Base-by-base conservation (phyloP, 2,329 filamentous ascomycete genomes). In the Paradendryphiella salina region DNA sequence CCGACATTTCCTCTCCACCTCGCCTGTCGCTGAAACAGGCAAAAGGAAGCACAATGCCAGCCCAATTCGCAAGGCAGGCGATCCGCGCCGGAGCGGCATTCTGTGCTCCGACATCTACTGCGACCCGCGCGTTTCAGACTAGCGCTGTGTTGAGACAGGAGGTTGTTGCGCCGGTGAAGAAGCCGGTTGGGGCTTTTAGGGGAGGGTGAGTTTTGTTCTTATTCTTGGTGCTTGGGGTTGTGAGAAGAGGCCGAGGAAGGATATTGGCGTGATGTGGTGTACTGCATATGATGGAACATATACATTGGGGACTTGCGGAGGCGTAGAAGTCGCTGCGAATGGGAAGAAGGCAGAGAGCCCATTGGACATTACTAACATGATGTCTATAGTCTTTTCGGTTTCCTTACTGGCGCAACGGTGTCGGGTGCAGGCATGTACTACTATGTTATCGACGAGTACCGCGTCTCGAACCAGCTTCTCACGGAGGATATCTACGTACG, bases 401-500 rank as follows among this genome's bases (percentile, higher is more conserved):
- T 97, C 80, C 85, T 97, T 42, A 80, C 94, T 58, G 93, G 93
- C 60, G 86, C 88, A 56, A 86, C 88, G 38, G 79, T 90, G 44
- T 86, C 92, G 36, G 91, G 90, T 66, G 83, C 82, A 44, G 87
- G 85, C 51, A 88, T 95, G 65, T 97, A 96, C 79, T 91, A 90
- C 74, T 97, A 97, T 75, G 84, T 96, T 61, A 78, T 97, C 65
- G 85, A 93, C 72, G 92, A 97, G 75, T 97, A 96, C 80, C 90
- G 91, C 77, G 81, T 91, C 35, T 89, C 90, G 63, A 97, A 96
- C 78, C 89, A 96, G 77, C 82, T 96, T 69, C 79, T 97, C 76
- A 93, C 87, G 54, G 91, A 96, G 77, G 93, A 97, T 76, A 96
- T 97, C 73, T 93, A 93, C 76, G 93, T 96, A 83, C 75, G 90